A percentile compares a stretch with the other conserved stretches of the same genome.
Conservation (phyloP, 2,329 filamentous ascomycete species). For the Biscogniauxia marginata region DNA sequence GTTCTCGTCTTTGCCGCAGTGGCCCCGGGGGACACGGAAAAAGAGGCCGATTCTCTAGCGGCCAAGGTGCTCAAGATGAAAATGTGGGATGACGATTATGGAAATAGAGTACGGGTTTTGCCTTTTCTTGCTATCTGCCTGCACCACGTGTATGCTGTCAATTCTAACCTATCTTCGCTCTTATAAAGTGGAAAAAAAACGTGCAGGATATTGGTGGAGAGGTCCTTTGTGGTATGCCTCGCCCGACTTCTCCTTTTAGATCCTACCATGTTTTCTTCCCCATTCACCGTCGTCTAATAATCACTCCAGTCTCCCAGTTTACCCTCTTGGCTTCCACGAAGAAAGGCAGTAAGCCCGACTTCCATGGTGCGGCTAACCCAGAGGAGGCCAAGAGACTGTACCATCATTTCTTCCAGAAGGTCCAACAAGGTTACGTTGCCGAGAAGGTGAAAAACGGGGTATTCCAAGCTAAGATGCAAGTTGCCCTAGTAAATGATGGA, state of each 20-base stretch:
- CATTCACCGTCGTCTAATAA: too few species aligned
- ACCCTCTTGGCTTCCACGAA: slow-evolving; percentile 91
- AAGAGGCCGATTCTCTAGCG: slow-evolving; percentile 81
- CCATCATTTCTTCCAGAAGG: slow-evolving; percentile 75
- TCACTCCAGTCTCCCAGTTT: slow-evolving; percentile 81
- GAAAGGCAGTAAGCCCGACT: slow-evolving; percentile 93
- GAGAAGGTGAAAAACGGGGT: slow-evolving; percentile 90
- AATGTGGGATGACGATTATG: slow-evolving; percentile 82
- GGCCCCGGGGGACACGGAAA: slow-evolving; percentile 83
- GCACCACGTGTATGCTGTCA: not conserved
- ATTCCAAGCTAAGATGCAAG: slow-evolving; percentile 99
- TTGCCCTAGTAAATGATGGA: slow-evolving; percentile 84
- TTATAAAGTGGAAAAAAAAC: slow-evolving; percentile 77
- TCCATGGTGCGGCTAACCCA: slow-evolving; percentile 80
- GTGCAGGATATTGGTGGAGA: slow-evolving; percentile 89
- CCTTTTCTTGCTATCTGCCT: slow-evolving; percentile 9
- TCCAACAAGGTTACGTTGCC: slow-evolving; percentile 67
- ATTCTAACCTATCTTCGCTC: slow-evolving; percentile 17
- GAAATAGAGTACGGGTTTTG: slow-evolving; percentile 54
- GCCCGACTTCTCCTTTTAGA: too few species aligned
- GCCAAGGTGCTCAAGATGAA: slow-evolving; percentile 85
- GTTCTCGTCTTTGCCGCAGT: slow-evolving; percentile 90
- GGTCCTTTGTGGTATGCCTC: slow-evolving; percentile 78
- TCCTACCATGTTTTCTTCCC: not conserved
- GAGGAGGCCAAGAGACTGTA: slow-evolving; percentile 81